A percentile compares a stretch with the other conserved stretches of the same genome.
Conservation (phyloP, 1,284 basidiomycete species). For the Chondrostereum purpureum region DNA sequence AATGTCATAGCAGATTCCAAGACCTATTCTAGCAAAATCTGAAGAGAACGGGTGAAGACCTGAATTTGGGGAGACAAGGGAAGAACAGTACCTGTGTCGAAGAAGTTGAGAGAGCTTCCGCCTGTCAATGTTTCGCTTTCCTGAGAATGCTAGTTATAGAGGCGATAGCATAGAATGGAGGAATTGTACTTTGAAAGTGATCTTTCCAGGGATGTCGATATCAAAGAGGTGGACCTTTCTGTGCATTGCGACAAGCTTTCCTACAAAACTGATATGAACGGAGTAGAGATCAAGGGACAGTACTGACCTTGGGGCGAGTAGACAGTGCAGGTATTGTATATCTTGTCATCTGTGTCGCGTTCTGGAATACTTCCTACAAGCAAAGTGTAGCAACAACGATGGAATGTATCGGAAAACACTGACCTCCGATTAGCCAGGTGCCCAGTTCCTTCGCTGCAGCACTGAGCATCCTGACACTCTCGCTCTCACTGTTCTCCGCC, state of each 20-base stretch:
- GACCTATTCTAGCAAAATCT: constrained; percentile 86
- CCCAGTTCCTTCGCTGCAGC: constrained; percentile 74
- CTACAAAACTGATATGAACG: constrained; percentile 32
- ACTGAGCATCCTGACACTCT: constrained; percentile 81
- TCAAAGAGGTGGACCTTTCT: constrained; percentile 97
- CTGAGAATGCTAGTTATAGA: constrained; percentile 30
- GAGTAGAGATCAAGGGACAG: constrained; percentile 7
- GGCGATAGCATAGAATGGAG: neutral
- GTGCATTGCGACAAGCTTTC: constrained; percentile 81
- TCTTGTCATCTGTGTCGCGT: constrained; percentile 51
- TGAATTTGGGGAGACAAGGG: neutral
- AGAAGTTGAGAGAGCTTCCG: constrained; percentile 72
- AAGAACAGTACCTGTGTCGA: constrained; percentile 71
- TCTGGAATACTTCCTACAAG: constrained; percentile 83
- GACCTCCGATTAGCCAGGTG: constrained; percentile 90
- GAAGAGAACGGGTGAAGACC: neutral
- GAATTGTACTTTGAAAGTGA: constrained; percentile 81
- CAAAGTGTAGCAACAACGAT: constrained; percentile 1
- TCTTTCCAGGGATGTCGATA: constrained; percentile 95
- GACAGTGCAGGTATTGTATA: constrained; percentile 93
- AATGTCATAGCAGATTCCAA: constrained; percentile 89
- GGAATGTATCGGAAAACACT: constrained; percentile 16
- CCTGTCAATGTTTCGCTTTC: constrained; percentile 92
- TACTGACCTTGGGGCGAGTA: constrained; percentile 77
- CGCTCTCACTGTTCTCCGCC: constrained; percentile 53